Evolutionary conservation across 495 filamentous ascomycete species (phyloP).

Genomic region (Aspergillus bridgeri): DNA sequence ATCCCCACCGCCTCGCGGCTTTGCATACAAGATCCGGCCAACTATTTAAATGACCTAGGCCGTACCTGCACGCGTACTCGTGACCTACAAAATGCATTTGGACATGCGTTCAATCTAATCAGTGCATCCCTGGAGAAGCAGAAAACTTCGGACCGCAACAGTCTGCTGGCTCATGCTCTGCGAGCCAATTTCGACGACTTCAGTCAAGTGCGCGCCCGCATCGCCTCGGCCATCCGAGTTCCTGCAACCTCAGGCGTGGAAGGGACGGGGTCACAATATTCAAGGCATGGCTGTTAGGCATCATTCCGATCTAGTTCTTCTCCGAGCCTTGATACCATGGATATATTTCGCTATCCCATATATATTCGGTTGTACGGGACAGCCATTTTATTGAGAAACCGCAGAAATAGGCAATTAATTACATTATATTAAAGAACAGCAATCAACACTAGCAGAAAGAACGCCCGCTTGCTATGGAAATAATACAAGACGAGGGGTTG

Average conservation of each 20-base stretch:
- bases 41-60: constrained; percentile 56
- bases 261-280: background rate
- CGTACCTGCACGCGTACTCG: constrained; percentile 29
- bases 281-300: too few relatives aligned
- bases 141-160: constrained; percentile 15
- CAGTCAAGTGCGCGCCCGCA: constrained; percentile 14
- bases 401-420: background rate
- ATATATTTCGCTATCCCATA: background rate
- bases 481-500: constrained; percentile 3
- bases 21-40: constrained; percentile 59
- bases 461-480: constrained; percentile 12
- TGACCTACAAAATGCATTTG: constrained; percentile 30
- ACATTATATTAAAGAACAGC: background rate
- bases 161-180: constrained; percentile 28
- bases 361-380: background rate
- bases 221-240: background rate
- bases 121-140: constrained; percentile 18
- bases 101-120: constrained; percentile 23
- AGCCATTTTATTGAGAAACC: background rate
- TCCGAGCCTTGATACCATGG: background rate
- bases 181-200: constrained; percentile 37
- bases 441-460: constrained; percentile 3
- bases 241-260: background rate
- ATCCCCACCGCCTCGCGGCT: constrained; percentile 28
- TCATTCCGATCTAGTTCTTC: too few relatives aligned